Conservation (phyloP, 192 early-diverging fungal genomes). For the Linnemannia exigua region DNA sequence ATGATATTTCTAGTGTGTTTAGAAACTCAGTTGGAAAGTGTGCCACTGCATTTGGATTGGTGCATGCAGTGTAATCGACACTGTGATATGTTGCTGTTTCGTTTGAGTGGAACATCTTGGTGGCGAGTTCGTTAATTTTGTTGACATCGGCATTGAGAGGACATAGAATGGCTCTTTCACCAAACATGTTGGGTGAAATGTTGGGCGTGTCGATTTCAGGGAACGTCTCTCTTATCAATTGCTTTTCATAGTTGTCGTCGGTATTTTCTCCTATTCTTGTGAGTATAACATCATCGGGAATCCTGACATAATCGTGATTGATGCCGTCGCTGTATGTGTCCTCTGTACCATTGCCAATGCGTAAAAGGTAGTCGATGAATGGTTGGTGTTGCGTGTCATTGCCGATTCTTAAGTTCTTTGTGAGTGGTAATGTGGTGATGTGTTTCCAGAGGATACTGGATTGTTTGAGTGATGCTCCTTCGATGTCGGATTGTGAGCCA, state of each 20-base stretch:
- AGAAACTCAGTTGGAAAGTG: too few species aligned
- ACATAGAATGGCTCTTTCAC: too few species aligned
- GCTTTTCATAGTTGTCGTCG: not conserved
- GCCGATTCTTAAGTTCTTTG: constrained; percentile 19
- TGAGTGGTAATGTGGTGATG: constrained; percentile 18
- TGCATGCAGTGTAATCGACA: too few species aligned
- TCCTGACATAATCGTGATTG: not conserved
- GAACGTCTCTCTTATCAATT: too few species aligned
- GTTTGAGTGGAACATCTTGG: too few species aligned
- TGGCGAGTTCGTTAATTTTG: too few species aligned
- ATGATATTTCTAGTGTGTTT: too few species aligned
- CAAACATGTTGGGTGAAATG: too few species aligned
- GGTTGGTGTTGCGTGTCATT: not conserved
- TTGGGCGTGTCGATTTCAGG: too few species aligned
- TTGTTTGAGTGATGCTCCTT: constrained; percentile 23
- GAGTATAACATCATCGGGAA: not conserved
- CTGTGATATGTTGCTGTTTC: too few species aligned
- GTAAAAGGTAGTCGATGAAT: constrained; percentile 19
- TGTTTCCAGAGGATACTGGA: constrained; percentile 22
- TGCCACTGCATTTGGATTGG: too few species aligned
- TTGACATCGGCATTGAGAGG: too few species aligned
- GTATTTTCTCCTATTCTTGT: not conserved
- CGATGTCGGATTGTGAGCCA: constrained; percentile 2
- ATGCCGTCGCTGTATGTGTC: constrained; percentile 9
- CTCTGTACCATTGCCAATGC: constrained; percentile 21